Conservation (phyloP, 2,329 filamentous ascomycete genomes). For the Graphilbum fragrans region DNA sequence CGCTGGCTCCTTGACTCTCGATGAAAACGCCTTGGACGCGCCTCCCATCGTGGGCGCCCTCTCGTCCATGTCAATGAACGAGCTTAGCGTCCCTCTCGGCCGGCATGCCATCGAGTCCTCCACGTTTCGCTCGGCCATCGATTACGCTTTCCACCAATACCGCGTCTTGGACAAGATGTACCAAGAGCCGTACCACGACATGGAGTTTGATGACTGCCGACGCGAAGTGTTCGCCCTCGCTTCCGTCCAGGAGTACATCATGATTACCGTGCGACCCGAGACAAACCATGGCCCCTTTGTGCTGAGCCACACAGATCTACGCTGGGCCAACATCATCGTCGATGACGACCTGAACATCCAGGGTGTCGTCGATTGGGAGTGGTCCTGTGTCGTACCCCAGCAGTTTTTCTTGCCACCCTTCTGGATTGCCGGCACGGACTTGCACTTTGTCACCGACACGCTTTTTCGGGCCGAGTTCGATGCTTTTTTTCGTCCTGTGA, state of each 20-base stretch:
- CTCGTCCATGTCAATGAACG: not conserved
- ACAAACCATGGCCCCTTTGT: constrained; percentile 11
- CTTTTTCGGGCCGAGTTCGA: not conserved
- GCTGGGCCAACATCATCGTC: constrained; percentile 14
- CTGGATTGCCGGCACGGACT: constrained; percentile 8
- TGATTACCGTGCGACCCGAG: constrained; percentile 9
- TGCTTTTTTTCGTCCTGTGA: not conserved
- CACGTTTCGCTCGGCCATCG: constrained; percentile 3
- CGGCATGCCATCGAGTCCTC: not conserved
- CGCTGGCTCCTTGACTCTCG: constrained; percentile 13
- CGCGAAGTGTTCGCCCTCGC: constrained; percentile 6
- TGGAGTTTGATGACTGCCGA: too few relatives aligned
- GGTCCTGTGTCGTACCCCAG: constrained; percentile 7
- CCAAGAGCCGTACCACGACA: not conserved
- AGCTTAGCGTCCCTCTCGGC: too few relatives aligned
- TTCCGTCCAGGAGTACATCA: constrained; percentile 1
- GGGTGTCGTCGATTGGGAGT: constrained; percentile 18
- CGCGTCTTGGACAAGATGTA: not conserved
- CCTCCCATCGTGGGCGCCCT: not conserved
- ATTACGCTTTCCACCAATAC: constrained; percentile 3
- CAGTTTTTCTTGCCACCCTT: constrained; percentile 7
- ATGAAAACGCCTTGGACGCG: not conserved
- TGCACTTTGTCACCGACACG: not conserved
- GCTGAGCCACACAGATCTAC: constrained; percentile 13
- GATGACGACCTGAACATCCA: constrained; percentile 12